phyloP scores from a whole-genome alignment of 495 filamentous ascomycete genomes.

The Neurospora sp. region DNA sequence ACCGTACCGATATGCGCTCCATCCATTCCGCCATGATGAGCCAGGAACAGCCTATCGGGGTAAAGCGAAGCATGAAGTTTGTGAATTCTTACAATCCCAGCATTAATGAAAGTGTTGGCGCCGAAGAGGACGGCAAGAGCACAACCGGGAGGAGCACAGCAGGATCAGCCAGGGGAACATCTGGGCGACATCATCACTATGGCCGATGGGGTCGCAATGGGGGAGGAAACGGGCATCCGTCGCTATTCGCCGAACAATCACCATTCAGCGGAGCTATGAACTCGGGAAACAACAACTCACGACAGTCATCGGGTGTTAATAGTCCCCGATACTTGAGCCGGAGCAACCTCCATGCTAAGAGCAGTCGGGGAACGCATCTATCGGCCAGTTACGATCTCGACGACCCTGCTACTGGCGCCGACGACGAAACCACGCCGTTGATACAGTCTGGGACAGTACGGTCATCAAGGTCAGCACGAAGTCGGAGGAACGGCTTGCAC shows the following conservation, averaged over 20 bases:
- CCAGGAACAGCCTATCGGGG: conserved; percentile 54
- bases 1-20: conserved; percentile 54
- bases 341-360: conserved; percentile 13
- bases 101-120: conserved; percentile 42
- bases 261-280: conserved; percentile 40
- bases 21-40: conserved; percentile 52
- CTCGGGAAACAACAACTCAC: conserved; percentile 31
- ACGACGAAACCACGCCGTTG: conserved; percentile 85
- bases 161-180: conserved; percentile 55
- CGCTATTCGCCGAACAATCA: conserved; percentile 68
- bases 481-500: conserved; percentile 40
- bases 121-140: conserved; percentile 54
- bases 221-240: conserved; percentile 55
- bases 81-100: conserved; percentile 67
- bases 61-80: conserved; percentile 97
- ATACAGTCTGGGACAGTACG: conserved; percentile 41
- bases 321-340: conserved; percentile 33
- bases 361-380: conserved; percentile 17
- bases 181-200: conserved; percentile 62
- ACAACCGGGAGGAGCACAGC: conserved; percentile 43
- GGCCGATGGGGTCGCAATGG: conserved; percentile 56
- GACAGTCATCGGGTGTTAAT: conserved; percentile 54
- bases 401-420: conserved; percentile 52
- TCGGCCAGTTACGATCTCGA: conserved; percentile 44
- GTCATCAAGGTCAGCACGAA: conserved; percentile 49